Base-by-base conservation (phyloP, 2,329 filamentous ascomycete species). In the Pseudogymnoascus sp. region DNA sequence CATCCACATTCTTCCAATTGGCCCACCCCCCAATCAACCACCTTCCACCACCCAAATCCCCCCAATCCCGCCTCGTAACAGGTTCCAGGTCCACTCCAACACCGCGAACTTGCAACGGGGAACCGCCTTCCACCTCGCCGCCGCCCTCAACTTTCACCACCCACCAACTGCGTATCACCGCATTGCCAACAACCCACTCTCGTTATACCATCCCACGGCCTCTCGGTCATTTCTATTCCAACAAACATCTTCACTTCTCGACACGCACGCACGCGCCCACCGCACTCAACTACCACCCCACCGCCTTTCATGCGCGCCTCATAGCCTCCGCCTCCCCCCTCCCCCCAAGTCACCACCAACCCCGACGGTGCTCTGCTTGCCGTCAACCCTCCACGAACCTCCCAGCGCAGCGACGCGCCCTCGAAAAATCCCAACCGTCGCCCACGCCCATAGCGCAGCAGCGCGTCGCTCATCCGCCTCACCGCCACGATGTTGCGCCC, bases 401-500 rank as follows among this genome's bases (percentile, higher is more conserved):
- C n/a, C 36, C 36, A 6, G 36, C 36, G 36, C 36, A 17, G 7
- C 36, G n/a, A 40, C 36, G 36, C 36, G 36, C 36, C 36, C 36
- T 19, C 36, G n/a, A 40, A 36, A 15, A n/a, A n/a, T n/a, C 11
- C 13, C 35, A 2, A 4, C 7, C 35, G 35, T 36, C 35, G 19
- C 23, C 9, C 15, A 15, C 59, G 28, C 53, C 35, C 35, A 38
- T 19, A 36, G 11, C 59, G 33, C 59, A 40, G 57, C 57, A 36
- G 59, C 59, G 28, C 33, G 36, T 67, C 36, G 36, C 36, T n/a
- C n/a, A n/a, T n/a, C n/a, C n/a, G n/a, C n/a, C n/a, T n/a, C n/a
- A n/a, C 17, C 36, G n/a, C 36, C 36, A 73, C 73, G 79, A 86
- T 78, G 79, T 81, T 97, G 75, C 90, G 93, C 73, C 93, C 95